These are phyloP conservation scores for Pavlovales sp. DNA, from an alignment of 208 protist species.

Conservation along the genomic window DNA sequence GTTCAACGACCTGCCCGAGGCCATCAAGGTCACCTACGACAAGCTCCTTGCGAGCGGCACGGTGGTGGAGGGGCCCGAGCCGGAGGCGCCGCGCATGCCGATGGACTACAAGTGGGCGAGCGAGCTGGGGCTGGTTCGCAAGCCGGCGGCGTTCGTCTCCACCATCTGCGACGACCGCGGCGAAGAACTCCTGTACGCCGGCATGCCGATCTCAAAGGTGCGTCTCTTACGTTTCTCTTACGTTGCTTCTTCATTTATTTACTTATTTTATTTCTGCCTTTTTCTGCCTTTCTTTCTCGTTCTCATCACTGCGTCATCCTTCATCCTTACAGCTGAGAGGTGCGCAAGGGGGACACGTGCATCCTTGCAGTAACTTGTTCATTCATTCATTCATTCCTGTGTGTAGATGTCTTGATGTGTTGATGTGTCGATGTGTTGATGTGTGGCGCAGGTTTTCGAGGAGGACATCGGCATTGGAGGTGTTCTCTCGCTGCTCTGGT, in stretches of 20 bases:
- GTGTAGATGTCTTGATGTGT: too few relatives aligned
- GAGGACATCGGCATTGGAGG: slow-evolving; percentile 69
- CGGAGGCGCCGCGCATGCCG: slow-evolving; percentile 52
- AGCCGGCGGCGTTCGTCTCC: slow-evolving; percentile 68
- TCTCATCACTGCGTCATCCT: too few relatives aligned
- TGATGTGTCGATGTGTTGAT: not conserved
- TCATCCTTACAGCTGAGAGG: too few relatives aligned
- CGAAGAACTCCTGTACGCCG: slow-evolving; percentile 72
- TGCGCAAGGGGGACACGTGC: too few relatives aligned
- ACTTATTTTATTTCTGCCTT: too few relatives aligned
- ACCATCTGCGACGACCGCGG: slow-evolving; percentile 76
- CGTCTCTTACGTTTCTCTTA: too few relatives aligned
- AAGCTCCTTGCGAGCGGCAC: slow-evolving; percentile 46
- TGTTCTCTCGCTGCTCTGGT: slow-evolving; percentile 75
- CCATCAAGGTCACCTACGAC: slow-evolving; percentile 46
- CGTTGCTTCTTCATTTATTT: too few relatives aligned
- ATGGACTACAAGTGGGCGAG: slow-evolving; percentile 60
- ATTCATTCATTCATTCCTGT: too few relatives aligned
- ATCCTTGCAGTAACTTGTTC: too few relatives aligned
- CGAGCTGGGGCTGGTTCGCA: slow-evolving; percentile 69
- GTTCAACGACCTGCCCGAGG: slow-evolving; percentile 28
- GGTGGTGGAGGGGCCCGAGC: slow-evolving; percentile 51
- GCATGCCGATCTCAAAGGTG: slow-evolving; percentile 62
- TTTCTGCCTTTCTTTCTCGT: too few relatives aligned
- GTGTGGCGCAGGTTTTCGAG: slow-evolving; percentile 60